These are phyloP conservation scores for Lipomyces spencermartinsiae DNA, from an alignment of 805 yeast species.

Conservation along the genomic window DNA sequence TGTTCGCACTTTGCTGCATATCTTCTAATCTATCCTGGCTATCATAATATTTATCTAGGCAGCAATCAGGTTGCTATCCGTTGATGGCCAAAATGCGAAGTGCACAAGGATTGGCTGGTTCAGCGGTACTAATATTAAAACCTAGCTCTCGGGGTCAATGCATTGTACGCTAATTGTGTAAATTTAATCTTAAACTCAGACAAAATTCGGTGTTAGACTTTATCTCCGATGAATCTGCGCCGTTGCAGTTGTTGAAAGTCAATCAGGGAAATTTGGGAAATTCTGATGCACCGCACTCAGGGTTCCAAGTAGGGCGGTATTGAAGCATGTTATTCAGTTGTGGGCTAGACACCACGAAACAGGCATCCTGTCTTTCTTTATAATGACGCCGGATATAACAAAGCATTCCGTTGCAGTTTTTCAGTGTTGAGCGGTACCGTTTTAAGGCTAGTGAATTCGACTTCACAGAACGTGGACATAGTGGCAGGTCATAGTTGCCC, in stretches of 20 bases:
- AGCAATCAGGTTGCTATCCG: neutral
- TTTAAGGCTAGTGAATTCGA: neutral
- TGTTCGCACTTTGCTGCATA: slow-evolving; percentile 3
- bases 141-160: neutral
- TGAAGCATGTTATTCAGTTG: neutral
- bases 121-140: neutral
- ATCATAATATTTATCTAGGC: neutral
- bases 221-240: slow-evolving; percentile 9
- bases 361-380: neutral
- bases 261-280: neutral
- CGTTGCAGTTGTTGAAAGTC: neutral
- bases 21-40: slow-evolving; percentile 5
- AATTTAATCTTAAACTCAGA: too few species aligned
- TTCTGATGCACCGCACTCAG: slow-evolving; percentile 1
- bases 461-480: neutral
- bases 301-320: neutral
- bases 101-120: neutral
- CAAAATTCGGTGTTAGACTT: neutral
- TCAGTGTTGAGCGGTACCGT: too few species aligned
- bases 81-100: neutral
- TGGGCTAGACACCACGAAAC: neutral
- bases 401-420: too few species aligned
- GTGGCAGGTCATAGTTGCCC: neutral
- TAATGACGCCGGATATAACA: too few species aligned
- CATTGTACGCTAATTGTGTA: slow-evolving; percentile 1